phyloP scores from a whole-genome alignment of 2,329 filamentous ascomycete genomes.

The Stachybotrys elegans region DNA sequence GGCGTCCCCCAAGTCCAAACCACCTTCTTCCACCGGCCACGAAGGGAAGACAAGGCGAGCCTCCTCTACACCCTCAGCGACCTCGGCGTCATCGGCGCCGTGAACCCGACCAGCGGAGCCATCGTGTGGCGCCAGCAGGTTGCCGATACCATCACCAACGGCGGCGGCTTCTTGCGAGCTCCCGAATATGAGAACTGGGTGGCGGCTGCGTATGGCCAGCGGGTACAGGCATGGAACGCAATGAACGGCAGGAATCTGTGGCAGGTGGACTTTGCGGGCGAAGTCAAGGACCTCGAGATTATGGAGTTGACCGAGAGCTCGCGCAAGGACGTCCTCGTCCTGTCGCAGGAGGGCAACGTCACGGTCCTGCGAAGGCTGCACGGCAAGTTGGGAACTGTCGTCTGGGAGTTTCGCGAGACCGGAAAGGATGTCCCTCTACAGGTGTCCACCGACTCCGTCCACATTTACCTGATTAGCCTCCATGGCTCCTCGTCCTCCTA shows the following conservation, averaged over 20 bases:
- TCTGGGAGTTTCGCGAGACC: slow-evolving; percentile 72
- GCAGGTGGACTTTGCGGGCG: slow-evolving; percentile 57
- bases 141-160: slow-evolving; percentile 41
- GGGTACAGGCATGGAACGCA: slow-evolving; percentile 78
- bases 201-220: slow-evolving; percentile 64
- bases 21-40: slow-evolving; percentile 92
- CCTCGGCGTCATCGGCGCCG: slow-evolving; percentile 73
- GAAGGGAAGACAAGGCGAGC: slow-evolving; percentile 75
- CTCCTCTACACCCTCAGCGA: slow-evolving; percentile 90
- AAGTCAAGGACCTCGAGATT: slow-evolving; percentile 68
- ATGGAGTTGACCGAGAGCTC: slow-evolving; percentile 62
- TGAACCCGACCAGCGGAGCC: slow-evolving; percentile 81
- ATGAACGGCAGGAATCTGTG: slow-evolving; percentile 75
- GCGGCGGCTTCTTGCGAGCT: slow-evolving; percentile 57
- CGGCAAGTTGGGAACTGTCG: slow-evolving; percentile 63
- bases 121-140: slow-evolving; percentile 83
- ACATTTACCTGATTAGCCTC: slow-evolving; percentile 73
- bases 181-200: slow-evolving; percentile 75
- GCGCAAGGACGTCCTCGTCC: slow-evolving; percentile 65
- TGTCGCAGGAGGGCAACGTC: slow-evolving; percentile 55
- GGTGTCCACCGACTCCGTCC: slow-evolving; percentile 62
- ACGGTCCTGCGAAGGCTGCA: slow-evolving; percentile 66
- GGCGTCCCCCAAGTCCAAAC: slow-evolving; percentile 76
- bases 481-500: slow-evolving; percentile 66
- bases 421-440: slow-evolving; percentile 71